Evolutionary conservation across 2,329 filamentous ascomycete species (phyloP).

Genomic region (Incumbomyces delicatus): DNA sequence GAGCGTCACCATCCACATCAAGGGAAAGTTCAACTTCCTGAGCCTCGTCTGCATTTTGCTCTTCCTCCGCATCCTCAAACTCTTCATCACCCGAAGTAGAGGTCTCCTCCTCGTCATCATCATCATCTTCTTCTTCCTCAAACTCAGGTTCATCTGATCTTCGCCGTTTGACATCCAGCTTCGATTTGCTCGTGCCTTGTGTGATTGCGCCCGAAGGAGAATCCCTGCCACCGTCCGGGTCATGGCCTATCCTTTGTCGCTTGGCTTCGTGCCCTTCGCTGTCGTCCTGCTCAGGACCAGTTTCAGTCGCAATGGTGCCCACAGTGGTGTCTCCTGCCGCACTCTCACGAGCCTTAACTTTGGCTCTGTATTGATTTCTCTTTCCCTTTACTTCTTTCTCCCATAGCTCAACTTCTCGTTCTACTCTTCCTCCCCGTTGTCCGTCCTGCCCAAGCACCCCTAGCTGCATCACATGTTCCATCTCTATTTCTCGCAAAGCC

Average conservation of each 20-base stretch:
- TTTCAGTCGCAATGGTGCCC: slow-evolving; percentile 26
- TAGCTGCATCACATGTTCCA: slow-evolving; percentile 27
- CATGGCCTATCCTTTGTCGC: slow-evolving; percentile 8
- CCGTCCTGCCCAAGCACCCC: slow-evolving; percentile 21
- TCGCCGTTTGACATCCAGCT: slow-evolving; percentile 18
- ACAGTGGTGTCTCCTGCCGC: slow-evolving; percentile 38
- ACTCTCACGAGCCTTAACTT: slow-evolving; percentile 37
- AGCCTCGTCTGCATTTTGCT: slow-evolving; percentile 9
- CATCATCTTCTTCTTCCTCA: slow-evolving; percentile 12
- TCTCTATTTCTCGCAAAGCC: slow-evolving; percentile 51
- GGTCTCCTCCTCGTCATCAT: slow-evolving; percentile 20
- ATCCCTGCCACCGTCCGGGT: slow-evolving; percentile 10
- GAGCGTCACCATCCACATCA: slow-evolving; percentile 14
- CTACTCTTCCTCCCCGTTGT: slow-evolving; percentile 47
- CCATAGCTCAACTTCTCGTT: slow-evolving; percentile 47
- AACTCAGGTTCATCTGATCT: slow-evolving; percentile 21
- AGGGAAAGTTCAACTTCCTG: slow-evolving; percentile 19
- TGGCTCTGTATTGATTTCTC: slow-evolving; percentile 30
- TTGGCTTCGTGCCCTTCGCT: slow-evolving; percentile 10
- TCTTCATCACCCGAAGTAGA: slow-evolving; percentile 22
- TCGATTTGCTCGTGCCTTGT: slow-evolving; percentile 9
- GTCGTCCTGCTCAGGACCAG: slow-evolving; percentile 48
- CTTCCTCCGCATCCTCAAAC: slow-evolving; percentile 21
- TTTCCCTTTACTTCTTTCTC: slow-evolving; percentile 30
- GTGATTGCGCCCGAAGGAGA: slow-evolving; percentile 8